Percentiles rank a stretch among this genome's conserved stretches.
These are phyloP conservation scores for Casuarina cunninghamiana DNA, from an alignment of 306 rosid genomes.

Conservation along the genomic window DNA sequence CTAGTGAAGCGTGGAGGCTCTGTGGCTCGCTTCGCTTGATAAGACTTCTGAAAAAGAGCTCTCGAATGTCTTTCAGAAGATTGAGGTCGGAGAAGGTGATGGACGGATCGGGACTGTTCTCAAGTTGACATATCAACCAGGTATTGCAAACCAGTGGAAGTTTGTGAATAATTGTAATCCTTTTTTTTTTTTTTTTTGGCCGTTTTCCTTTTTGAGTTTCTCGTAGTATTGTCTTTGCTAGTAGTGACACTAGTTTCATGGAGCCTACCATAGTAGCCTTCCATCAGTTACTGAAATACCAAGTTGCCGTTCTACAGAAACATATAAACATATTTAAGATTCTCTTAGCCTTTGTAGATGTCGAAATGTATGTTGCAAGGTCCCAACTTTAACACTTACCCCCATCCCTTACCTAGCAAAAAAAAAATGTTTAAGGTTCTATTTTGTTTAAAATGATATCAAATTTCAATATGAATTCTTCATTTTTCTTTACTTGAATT, in stretches of 20 bases:
- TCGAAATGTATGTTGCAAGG: too few species aligned
- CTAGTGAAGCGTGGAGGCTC: slow-evolving; percentile 36
- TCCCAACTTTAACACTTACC: too few species aligned
- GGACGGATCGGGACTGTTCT: slow-evolving; percentile 68
- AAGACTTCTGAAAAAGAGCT: slow-evolving; percentile 24
- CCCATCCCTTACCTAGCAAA: too few species aligned
- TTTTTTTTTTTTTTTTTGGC: not conserved
- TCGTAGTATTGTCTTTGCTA: not conserved
- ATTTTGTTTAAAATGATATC: too few species aligned
- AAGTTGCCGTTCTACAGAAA: too few species aligned
- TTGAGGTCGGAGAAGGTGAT: slow-evolving; percentile 57
- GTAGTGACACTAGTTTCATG: not conserved
- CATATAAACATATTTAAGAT: too few species aligned
- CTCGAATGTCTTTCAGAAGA: slow-evolving; percentile 28
- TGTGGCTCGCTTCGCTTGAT: slow-evolving; percentile 29
- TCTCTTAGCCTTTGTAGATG: too few species aligned
- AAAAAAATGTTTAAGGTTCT: too few species aligned
- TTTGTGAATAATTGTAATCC: not conserved
- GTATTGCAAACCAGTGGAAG: slow-evolving; percentile 19
- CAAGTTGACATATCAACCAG: slow-evolving; percentile 51
- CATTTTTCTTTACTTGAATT: not conserved
- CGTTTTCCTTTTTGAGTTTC: too few species aligned
- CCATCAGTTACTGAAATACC: too few species aligned
- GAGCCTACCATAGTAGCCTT: too few species aligned
- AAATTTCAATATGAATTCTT: not conserved